These are phyloP conservation scores for Casuarina cunninghamiana DNA, from an alignment of 306 rosid species.

Conservation along the genomic window DNA sequence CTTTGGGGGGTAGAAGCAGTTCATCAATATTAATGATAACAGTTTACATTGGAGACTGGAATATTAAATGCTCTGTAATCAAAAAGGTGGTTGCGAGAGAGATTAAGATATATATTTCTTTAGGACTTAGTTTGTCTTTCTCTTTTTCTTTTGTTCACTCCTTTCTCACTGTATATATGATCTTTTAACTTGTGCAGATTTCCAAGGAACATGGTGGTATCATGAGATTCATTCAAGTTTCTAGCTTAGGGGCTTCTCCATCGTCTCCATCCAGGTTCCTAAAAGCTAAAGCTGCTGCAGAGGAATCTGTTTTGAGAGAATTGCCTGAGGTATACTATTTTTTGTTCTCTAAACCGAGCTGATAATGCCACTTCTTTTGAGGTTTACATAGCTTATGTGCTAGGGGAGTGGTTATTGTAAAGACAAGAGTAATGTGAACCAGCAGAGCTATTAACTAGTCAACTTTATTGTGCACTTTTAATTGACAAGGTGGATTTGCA, in stretches of 20 bases:
- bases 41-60: neutral
- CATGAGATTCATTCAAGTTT: constrained; percentile 87
- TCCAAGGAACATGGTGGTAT: constrained; percentile 98
- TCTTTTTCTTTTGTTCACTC: neutral
- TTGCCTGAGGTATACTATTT: constrained; percentile 69
- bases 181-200: constrained; percentile 54
- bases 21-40: too few species aligned
- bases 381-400: constrained; percentile 9
- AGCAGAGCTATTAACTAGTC: neutral
- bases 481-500: constrained; percentile 14
- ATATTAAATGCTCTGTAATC: neutral
- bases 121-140: neutral
- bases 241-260: constrained; percentile 87
- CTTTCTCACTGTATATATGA: neutral
- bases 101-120: neutral
- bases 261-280: constrained; percentile 82
- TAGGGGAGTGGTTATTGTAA: constrained; percentile 2
- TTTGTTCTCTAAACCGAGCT: constrained; percentile 10
- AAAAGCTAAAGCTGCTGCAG: constrained; percentile 88
- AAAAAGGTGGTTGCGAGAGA: too few species aligned
- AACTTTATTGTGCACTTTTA: constrained; percentile 19
- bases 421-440: neutral
- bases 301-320: constrained; percentile 76
- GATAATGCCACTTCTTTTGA: constrained; percentile 13
- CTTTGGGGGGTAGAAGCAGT: neutral